Base-by-base conservation (phyloP, 176 grass and related monocot species). In the Aegilops speltoides region DNA sequence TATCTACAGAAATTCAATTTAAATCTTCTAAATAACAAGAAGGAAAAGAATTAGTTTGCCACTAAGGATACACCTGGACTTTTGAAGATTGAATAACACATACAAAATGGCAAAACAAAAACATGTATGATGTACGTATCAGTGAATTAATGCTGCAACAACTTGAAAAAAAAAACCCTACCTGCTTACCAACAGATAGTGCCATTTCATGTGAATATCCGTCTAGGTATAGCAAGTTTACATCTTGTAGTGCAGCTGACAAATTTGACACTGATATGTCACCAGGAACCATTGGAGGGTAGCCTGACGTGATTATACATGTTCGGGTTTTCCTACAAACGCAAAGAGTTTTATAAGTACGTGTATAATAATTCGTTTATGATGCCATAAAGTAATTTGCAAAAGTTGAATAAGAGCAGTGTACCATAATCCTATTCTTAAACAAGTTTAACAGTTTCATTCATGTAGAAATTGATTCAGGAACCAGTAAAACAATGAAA, bases 261-360 rank as follows among this genome's bases (percentile, higher is more conserved):
- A 92, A 65, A 52, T 46, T 86, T 79, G 86, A 52, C 75, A 70
- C 14, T 6, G 83, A 52, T 15, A 89, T 59, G 54, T 92, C 86
- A 22, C 31, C 78, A 74, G 90, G 86, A 43, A 83, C 73, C 86
- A 92, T 89, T 57, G 73, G 65, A 89, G 90, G 78, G 25, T 74
- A 79, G 5, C 86, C 86, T 34, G 26, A 64, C 66, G 79, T 92
- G 37, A 86, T 82, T 86, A 92, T 79, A 66, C 90, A 92, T 29
- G 90, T 83, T 67, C 86, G 90, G 73, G 83, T 92, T 86, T 88
- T 89, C 66, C 86, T 92, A 37, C n/a, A 61, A 59, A 73, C 16
- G 73, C 13, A 62, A 37, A 64, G 11, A 20, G 4, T 31, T 45
- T n/a, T 26, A 45, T 85, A 19, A 85, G 26, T 73, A 87, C 36